phyloP scores from a whole-genome alignment of 1,139 yeast species.

The Geotrichum histeridarum region DNA sequence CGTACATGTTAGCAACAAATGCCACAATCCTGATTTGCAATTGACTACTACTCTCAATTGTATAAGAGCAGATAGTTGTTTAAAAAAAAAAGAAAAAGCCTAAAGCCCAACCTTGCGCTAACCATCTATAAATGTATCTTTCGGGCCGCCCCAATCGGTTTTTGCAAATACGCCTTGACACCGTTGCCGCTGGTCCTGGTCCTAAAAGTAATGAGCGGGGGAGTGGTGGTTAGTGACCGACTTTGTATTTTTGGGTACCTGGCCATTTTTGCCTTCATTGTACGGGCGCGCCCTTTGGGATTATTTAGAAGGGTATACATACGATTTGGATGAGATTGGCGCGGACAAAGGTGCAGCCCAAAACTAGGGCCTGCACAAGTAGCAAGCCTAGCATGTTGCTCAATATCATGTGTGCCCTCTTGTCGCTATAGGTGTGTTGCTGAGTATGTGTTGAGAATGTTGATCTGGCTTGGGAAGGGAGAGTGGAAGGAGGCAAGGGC shows the following conservation, averaged over 20 bases:
- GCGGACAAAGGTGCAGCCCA: constrained; percentile 1
- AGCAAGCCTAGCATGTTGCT: not conserved
- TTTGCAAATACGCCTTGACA: constrained; percentile 90
- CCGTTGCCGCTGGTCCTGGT: constrained; percentile 44
- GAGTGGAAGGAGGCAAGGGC: no score
- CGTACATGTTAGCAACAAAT: not conserved
- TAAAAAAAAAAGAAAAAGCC: not conserved
- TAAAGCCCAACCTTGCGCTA: constrained; percentile 2
- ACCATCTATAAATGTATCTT: constrained; percentile 33
- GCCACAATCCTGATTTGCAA: no score
- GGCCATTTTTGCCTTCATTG: no score
- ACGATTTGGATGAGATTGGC: constrained; percentile 23
- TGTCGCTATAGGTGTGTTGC: no score
- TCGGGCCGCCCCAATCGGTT: constrained; percentile 79
- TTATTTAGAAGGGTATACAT: constrained; percentile 18
- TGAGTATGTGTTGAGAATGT: no score
- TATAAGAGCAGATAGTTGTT: no score
- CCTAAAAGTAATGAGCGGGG: no score
- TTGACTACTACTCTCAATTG: not conserved
- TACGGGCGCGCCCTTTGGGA: no score
- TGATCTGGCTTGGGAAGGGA: no score
- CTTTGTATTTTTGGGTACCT: no score
- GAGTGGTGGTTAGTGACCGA: not conserved
- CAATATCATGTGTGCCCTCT: no score
- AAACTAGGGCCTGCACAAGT: constrained; percentile 6